A percentile compares a stretch with the other conserved stretches of the same genome.
Evolutionary conservation across 495 filamentous ascomycete species (phyloP).

Genomic region (Penicillium atrosanguineum): DNA sequence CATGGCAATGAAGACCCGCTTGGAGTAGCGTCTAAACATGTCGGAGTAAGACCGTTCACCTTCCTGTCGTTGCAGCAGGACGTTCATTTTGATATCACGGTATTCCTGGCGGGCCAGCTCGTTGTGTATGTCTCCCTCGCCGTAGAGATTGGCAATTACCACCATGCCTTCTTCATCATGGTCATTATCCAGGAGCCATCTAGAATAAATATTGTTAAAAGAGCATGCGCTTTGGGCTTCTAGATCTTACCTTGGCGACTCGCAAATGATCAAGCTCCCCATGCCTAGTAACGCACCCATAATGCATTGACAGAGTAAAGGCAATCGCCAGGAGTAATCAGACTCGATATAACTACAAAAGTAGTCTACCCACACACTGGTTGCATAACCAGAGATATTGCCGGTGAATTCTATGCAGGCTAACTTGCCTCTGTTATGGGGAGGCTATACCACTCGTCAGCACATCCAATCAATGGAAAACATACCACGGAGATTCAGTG

Average conservation of each 20-base stretch:
- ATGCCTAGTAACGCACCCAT: slow-evolving; percentile 84
- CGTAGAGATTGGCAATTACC: slow-evolving; percentile 96
- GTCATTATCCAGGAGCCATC: slow-evolving; percentile 96
- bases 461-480: background rate
- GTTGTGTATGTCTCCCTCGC: slow-evolving; percentile 91
- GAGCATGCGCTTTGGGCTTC: background rate
- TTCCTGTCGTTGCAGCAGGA: slow-evolving; percentile 87
- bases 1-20: slow-evolving; percentile 97
- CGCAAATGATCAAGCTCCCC: slow-evolving; percentile 89
- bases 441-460: slow-evolving; percentile 53
- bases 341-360: slow-evolving; percentile 87
- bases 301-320: slow-evolving; percentile 86
- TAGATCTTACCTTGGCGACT: slow-evolving; percentile 78
- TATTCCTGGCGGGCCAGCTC: slow-evolving; percentile 89
- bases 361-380: slow-evolving; percentile 98
- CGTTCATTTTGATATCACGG: slow-evolving; percentile 97
- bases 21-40: slow-evolving; percentile 92
- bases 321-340: slow-evolving; percentile 86
- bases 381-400: slow-evolving; percentile 92
- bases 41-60: slow-evolving; percentile 88
- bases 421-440: slow-evolving; percentile 91
- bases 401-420: slow-evolving; percentile 98
- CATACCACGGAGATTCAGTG: background rate
- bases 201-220: slow-evolving; percentile 27
- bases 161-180: slow-evolving; percentile 98